These are phyloP conservation scores for Pelargonium fulgidum DNA, from an alignment of 441 rosid genomes.

Conservation along the genomic window DNA sequence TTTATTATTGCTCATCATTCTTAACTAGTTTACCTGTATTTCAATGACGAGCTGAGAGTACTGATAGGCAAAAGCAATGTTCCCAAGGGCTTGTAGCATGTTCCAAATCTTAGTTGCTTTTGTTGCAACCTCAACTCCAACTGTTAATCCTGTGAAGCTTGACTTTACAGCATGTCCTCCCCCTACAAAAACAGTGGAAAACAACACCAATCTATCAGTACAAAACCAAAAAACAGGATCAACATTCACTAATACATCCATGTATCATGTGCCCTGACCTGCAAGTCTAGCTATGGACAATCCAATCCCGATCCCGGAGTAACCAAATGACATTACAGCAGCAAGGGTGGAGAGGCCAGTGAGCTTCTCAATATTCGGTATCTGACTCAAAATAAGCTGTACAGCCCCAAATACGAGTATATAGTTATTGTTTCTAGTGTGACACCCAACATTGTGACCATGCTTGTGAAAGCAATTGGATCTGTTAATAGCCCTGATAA, in stretches of 20 bases:
- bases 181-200: slow-evolving; percentile 12
- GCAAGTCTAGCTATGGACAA: slow-evolving; percentile 32
- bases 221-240: background rate
- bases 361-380: slow-evolving; percentile 35
- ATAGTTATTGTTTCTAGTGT: slow-evolving; percentile 20
- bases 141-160: slow-evolving; percentile 36
- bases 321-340: slow-evolving; percentile 36
- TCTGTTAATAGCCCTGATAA: slow-evolving; percentile 33
- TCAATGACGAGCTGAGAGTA: slow-evolving; percentile 48
- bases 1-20: too few species aligned
- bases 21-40: slow-evolving; percentile 39
- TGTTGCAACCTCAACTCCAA: slow-evolving; percentile 41
- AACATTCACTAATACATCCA: background rate
- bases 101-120: slow-evolving; percentile 44
- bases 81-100: slow-evolving; percentile 46
- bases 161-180: slow-evolving; percentile 27
- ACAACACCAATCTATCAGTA: too few species aligned
- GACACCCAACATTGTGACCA: slow-evolving; percentile 31
- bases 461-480: slow-evolving; percentile 36
- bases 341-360: slow-evolving; percentile 37
- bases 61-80: slow-evolving; percentile 61
- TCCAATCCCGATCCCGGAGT: slow-evolving; percentile 33
- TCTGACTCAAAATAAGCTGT: slow-evolving; percentile 31
- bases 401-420: slow-evolving; percentile 31
- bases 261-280: slow-evolving; percentile 14